Evolutionary conservation across 2,329 filamentous ascomycete genomes (phyloP).

Genomic region (Pestalotiopsis sp.): DNA sequence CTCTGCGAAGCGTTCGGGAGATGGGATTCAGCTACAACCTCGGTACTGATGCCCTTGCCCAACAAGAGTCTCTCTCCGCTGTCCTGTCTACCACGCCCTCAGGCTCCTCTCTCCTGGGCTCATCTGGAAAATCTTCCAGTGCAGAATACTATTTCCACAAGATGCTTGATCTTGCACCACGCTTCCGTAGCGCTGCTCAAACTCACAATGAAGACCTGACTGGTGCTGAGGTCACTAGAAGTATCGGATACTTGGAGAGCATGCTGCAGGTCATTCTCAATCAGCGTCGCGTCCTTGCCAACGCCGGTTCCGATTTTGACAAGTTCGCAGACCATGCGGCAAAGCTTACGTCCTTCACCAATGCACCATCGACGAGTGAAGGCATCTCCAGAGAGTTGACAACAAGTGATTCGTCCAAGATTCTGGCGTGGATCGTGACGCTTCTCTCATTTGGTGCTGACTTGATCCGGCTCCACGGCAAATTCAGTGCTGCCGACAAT

Average conservation of each 20-base stretch:
- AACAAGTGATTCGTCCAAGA: slow-evolving; percentile 28
- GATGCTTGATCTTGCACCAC: slow-evolving; percentile 72
- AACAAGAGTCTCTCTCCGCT: slow-evolving; percentile 71
- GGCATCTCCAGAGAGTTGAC: slow-evolving; percentile 22
- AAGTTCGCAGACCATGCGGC: slow-evolving; percentile 40
- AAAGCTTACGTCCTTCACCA: slow-evolving; percentile 39
- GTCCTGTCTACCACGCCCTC: slow-evolving; percentile 65
- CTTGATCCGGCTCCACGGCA: slow-evolving; percentile 68
- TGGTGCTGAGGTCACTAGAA: slow-evolving; percentile 75
- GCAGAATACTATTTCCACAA: slow-evolving; percentile 79
- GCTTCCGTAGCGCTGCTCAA: slow-evolving; percentile 66
- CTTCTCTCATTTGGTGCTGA: slow-evolving; percentile 66
- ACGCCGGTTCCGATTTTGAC: slow-evolving; percentile 39
- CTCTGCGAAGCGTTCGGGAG: slow-evolving; percentile 76
- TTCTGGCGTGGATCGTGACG: slow-evolving; percentile 65
- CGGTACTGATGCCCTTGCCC: slow-evolving; percentile 70
- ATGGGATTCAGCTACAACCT: slow-evolving; percentile 92
- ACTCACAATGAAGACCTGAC: slow-evolving; percentile 87
- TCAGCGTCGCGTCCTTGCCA: slow-evolving; percentile 58
- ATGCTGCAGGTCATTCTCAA: slow-evolving; percentile 68
- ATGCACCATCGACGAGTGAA: slow-evolving; percentile 20
- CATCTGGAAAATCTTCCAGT: slow-evolving; percentile 33
- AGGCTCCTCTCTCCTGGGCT: slow-evolving; percentile 30
- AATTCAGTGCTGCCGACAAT: slow-evolving; percentile 60
- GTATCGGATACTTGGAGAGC: slow-evolving; percentile 85